Percentiles rank a stretch among this genome's conserved stretches.
Conservation (phyloP, 1,284 basidiomycete species). For the Ustilago crameri region DNA sequence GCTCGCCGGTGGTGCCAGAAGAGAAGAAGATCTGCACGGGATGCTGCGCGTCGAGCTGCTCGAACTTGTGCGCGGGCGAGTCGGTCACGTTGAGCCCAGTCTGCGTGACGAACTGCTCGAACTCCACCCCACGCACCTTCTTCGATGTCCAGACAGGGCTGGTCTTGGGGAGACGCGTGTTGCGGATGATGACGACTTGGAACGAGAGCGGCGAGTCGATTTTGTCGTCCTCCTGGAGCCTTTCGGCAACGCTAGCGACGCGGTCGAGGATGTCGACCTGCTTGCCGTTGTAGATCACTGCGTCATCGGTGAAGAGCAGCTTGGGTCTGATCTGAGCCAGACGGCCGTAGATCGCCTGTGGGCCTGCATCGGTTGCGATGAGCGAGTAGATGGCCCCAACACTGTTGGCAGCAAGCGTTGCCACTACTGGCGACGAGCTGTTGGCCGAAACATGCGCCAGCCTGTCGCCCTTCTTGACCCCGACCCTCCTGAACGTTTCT, state of each 20-base stretch:
- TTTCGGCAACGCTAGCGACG: slow-evolving; percentile 54
- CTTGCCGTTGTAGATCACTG: slow-evolving; percentile 67
- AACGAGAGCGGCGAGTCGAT: slow-evolving; percentile 36
- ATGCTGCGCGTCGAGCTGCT: slow-evolving; percentile 47
- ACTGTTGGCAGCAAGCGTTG: slow-evolving; percentile 43
- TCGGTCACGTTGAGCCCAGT: slow-evolving; percentile 25
- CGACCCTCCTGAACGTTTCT: slow-evolving; percentile 34
- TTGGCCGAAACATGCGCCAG: slow-evolving; percentile 48
- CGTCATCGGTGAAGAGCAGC: slow-evolving; percentile 68
- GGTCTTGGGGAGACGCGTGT: slow-evolving; percentile 9
- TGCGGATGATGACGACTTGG: slow-evolving; percentile 49
- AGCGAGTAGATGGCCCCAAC: slow-evolving; percentile 52
- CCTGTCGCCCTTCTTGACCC: slow-evolving; percentile 36
- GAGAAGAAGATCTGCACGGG: slow-evolving; percentile 67
- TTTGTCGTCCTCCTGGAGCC: slow-evolving; percentile 46
- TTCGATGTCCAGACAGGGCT: slow-evolving; percentile 21
- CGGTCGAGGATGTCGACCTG: slow-evolving; percentile 58
- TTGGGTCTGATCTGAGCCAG: slow-evolving; percentile 66
- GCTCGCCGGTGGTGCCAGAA: slow-evolving; percentile 69
- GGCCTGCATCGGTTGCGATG: slow-evolving; percentile 50
- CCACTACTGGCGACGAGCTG: slow-evolving; percentile 32
- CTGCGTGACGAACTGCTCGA: slow-evolving; percentile 23
- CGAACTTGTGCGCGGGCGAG: slow-evolving; percentile 42
- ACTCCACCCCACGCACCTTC: slow-evolving; percentile 23
- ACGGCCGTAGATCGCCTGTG: slow-evolving; percentile 52